Evolutionary conservation across 140 eudicot species (phyloP).

Genomic region (Flaveria floridana): DNA sequence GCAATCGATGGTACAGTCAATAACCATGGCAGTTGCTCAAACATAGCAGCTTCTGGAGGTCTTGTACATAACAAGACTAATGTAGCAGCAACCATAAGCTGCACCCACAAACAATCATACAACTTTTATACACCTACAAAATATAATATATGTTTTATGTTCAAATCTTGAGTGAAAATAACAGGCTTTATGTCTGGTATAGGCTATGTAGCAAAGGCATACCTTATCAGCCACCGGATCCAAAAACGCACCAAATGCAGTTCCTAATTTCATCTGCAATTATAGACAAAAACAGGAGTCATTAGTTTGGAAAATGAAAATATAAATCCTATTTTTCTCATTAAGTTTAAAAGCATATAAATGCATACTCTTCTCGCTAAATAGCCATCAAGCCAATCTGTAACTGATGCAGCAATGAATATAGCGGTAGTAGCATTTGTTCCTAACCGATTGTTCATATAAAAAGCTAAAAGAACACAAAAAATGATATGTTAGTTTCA

Average conservation of each 20-base stretch:
- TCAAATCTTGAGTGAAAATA: not conserved
- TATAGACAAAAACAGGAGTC: not conserved
- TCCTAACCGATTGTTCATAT: constrained; percentile 83
- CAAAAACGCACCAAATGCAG: constrained; percentile 94
- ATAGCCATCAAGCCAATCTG: constrained; percentile 99
- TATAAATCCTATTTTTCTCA: not conserved
- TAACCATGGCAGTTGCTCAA: constrained; percentile 80
- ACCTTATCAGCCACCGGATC: constrained; percentile 99
- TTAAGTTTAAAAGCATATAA: constrained; percentile 16
- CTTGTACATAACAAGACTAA: constrained; percentile 84
- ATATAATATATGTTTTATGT: not conserved
- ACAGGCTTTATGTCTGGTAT: not conserved
- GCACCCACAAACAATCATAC: constrained; percentile 33
- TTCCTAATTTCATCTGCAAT: constrained; percentile 82
- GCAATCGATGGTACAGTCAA: constrained; percentile 86
- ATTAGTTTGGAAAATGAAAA: not conserved
- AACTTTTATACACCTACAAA: constrained; percentile 17
- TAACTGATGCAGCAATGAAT: constrained; percentile 82
- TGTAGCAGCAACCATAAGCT: constrained; percentile 99
- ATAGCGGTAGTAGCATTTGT: constrained; percentile 75
- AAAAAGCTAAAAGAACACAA: constrained; percentile 57
- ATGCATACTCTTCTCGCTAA: constrained; percentile 80
- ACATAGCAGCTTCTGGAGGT: constrained; percentile 76
- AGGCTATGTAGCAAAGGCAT: constrained; percentile 12
- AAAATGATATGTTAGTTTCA: constrained; percentile 33